Percentiles rank a stretch among this genome's conserved stretches.
These are phyloP conservation scores for Prunus mume DNA, from an alignment of 306 rosid species.

Conservation along the genomic window DNA sequence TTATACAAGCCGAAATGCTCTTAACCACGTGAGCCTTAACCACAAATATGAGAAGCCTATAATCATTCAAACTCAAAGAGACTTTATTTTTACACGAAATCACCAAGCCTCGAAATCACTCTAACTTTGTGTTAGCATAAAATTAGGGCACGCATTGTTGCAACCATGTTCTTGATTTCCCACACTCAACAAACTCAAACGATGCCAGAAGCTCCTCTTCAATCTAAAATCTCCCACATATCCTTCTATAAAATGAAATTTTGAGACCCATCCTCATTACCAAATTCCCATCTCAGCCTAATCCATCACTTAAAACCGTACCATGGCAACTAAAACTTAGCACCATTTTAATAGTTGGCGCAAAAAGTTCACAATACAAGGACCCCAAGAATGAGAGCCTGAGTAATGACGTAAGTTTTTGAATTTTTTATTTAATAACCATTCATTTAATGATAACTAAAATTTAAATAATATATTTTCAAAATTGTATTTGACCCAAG, in stretches of 20 bases:
- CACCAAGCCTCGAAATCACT: neutral
- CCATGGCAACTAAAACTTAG: conserved; percentile 20
- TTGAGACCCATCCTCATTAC: neutral
- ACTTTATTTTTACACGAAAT: neutral
- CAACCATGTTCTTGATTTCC: neutral
- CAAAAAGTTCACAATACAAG: neutral
- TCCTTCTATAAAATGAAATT: neutral
- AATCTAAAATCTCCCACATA: neutral
- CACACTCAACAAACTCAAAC: neutral
- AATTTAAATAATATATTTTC: neutral
- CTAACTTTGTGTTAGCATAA: neutral
- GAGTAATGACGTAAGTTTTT: too few relatives aligned
- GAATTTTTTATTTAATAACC: too few relatives aligned
- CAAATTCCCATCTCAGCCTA: neutral
- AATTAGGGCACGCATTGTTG: neutral
- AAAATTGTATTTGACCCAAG: conserved; percentile 1
- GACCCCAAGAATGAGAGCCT: neutral
- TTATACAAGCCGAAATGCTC: neutral
- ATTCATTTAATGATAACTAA: too few relatives aligned
- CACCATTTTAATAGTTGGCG: conserved; percentile 3
- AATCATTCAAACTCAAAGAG: neutral
- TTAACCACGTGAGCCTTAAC: too few relatives aligned
- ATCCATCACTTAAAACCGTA: neutral
- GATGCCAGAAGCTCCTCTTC: neutral
- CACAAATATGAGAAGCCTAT: too few relatives aligned